A percentile compares a stretch with the other conserved stretches of the same genome.
phyloP scores from a whole-genome alignment of 2,329 filamentous ascomycete genomes.

The Fusarium newnesense region DNA sequence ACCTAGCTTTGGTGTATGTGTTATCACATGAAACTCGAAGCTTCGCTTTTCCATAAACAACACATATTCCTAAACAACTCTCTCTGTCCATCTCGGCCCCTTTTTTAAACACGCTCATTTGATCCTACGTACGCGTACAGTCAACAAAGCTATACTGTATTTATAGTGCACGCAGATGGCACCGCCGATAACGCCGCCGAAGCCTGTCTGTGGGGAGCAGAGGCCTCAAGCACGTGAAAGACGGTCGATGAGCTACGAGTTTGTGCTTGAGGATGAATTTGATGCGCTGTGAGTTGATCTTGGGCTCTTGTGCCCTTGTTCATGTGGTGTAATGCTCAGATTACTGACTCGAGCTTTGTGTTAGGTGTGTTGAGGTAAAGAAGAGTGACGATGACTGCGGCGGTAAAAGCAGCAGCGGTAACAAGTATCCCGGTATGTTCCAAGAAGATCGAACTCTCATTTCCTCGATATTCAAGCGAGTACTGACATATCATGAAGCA shows the following conservation, averaged over 20 bases:
- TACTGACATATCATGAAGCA: conserved; percentile 50
- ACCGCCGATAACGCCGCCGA: conserved; percentile 30
- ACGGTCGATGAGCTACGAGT: conserved; percentile 42
- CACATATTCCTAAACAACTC: neutral
- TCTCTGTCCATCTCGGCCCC: neutral
- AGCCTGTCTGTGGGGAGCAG: conserved; percentile 33
- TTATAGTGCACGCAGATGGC: conserved; percentile 22
- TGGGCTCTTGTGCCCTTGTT: too few species aligned
- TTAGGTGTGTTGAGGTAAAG: conserved; percentile 54
- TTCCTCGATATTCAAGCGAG: neutral
- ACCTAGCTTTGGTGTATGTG: conserved; percentile 3
- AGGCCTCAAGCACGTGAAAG: conserved; percentile 35
- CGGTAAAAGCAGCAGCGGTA: conserved; percentile 33
- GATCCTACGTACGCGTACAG: neutral
- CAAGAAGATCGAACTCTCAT: neutral
- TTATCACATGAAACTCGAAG: conserved; percentile 26
- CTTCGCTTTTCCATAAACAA: conserved; percentile 5
- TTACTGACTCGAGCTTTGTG: conserved; percentile 4
- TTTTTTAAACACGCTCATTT: neutral
- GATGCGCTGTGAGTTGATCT: conserved; percentile 61
- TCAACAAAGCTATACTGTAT: neutral
- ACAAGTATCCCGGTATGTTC: conserved; percentile 53
- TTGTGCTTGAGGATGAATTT: conserved; percentile 63
- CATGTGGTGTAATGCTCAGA: too few species aligned
- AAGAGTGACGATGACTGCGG: conserved; percentile 26